A percentile compares a stretch with the other conserved stretches of the same genome.
Evolutionary conservation across 495 filamentous ascomycete species (phyloP).

Genomic region (Aspergillus haitiensis): DNA sequence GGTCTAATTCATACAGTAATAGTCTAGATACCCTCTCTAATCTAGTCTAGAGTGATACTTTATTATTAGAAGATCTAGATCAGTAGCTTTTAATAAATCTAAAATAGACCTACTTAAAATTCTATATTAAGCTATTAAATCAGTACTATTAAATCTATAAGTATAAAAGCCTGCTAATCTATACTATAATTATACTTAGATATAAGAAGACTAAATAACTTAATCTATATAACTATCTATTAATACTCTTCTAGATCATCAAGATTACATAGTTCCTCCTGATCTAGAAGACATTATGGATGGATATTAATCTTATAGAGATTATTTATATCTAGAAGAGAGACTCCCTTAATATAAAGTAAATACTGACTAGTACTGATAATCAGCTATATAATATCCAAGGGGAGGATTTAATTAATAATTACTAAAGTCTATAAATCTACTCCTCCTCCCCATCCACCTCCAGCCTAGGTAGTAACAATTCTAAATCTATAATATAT

Average conservation of each 20-base stretch:
- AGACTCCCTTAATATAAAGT: too few species aligned
- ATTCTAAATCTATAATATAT: too few species aligned
- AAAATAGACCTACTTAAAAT: conserved; percentile 5
- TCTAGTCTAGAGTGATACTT: too few species aligned
- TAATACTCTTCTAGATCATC: conserved; percentile 7
- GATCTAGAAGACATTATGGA: conserved; percentile 10
- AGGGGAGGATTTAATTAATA: too few species aligned
- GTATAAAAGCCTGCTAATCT: conserved; percentile 20
- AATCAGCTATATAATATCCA: too few species aligned
- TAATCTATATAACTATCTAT: conserved; percentile 1
- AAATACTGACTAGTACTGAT: too few species aligned
- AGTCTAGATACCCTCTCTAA: too few species aligned
- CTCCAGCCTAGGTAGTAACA: too few species aligned
- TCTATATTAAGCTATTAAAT: conserved; percentile 24
- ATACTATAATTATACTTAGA: conserved; percentile 6
- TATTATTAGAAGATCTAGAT: too few species aligned
- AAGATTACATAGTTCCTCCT: conserved; percentile 20
- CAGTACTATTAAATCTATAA: conserved; percentile 3
- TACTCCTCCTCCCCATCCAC: too few species aligned
- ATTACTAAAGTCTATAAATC: too few species aligned
- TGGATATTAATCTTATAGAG: conserved; percentile 4
- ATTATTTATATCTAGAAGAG: conserved; percentile 5
- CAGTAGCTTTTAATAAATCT: neutral
- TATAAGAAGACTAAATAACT: neutral
- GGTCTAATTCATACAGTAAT: too few species aligned